These are phyloP conservation scores for Nitzschia palea DNA, from an alignment of 108 stramenopile genomes.

Conservation along the genomic window DNA sequence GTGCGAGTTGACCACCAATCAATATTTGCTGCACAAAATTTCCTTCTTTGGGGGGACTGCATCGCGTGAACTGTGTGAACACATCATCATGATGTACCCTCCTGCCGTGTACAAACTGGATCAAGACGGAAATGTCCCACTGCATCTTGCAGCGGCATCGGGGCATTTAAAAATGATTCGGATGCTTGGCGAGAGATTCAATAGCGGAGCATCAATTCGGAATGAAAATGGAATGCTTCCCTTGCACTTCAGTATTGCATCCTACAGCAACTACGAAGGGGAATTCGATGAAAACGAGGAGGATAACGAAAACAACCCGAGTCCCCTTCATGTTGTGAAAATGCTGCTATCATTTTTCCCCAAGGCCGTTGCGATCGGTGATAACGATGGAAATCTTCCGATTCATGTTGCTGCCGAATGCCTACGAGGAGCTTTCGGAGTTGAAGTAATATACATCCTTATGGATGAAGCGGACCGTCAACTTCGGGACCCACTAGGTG, in stretches of 20 bases:
- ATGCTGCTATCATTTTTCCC: conserved; percentile 66
- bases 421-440: conserved; percentile 62
- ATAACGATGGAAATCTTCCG: conserved; percentile 84
- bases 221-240: conserved; percentile 88
- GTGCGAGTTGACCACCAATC: conserved; percentile 80
- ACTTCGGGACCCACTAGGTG: conserved; percentile 35
- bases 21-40: conserved; percentile 77
- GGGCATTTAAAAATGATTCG: conserved; percentile 74
- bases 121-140: conserved; percentile 81
- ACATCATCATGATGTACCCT: conserved; percentile 63
- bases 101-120: conserved; percentile 81
- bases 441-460: conserved; percentile 64
- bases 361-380: conserved; percentile 61
- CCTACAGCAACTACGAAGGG: conserved; percentile 12
- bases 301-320: conserved; percentile 2
- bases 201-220: conserved; percentile 81
- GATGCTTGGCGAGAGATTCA: conserved; percentile 69
- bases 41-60: conserved; percentile 69
- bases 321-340: conserved; percentile 25
- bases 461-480: conserved; percentile 64
- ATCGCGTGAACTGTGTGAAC: conserved; percentile 53
- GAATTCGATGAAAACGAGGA: conserved; percentile 15
- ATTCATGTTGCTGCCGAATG: conserved; percentile 71
- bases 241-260: conserved; percentile 66
- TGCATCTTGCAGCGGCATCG: conserved; percentile 80